Base-by-base conservation (phyloP, 306 rosid genomes). In the Vigna mungo region DNA sequence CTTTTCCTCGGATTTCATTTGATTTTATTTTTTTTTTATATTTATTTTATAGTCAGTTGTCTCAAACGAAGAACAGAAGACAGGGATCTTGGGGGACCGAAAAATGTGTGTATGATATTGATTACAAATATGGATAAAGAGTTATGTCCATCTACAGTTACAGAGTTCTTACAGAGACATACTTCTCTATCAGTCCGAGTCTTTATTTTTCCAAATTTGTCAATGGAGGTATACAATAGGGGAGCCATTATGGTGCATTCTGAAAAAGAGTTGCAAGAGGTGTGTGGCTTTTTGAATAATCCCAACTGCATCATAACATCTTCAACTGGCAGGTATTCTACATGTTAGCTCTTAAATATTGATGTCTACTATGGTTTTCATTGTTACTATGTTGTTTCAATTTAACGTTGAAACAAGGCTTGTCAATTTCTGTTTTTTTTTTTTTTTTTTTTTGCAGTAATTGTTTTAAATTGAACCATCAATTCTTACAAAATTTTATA, bases 41-140 rank as follows among this genome's bases (percentile, higher is more conserved):
- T 71, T 75, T 48, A 32, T 10, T 25, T 44, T 68, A 39, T 69
- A 79, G 87, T n/a, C 37, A 17, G 47, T 53, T 49, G 43, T 69
- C 15, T 36, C 53, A 60, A 27, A 7, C 20, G 30, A 54, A 20
- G 60, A 54, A 74, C n/a, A 58, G 97, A 88, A 74, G 97, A 91
- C 52, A 71, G 11, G 2, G 88, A 83, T 81, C 47, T 89, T 41
- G 89, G 87, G 64, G 94, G 92, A 44, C 68, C 51, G 23, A 76
- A 63, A 55, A 83, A 73, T 7, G 37, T 70, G 27, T 87, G 66
- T 51, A 56, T 89, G 89, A 80, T 94, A 53, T 56, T 90, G 70
- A 32, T 94, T 46, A 96, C 85, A 37, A 94, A 94, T 86, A 82
- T 94, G 4, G 96, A 92, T 62, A 94, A 77, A 65, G 83, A 76